Base-by-base conservation (phyloP, 805 yeast genomes). In the Myxozyma monticola region DNA sequence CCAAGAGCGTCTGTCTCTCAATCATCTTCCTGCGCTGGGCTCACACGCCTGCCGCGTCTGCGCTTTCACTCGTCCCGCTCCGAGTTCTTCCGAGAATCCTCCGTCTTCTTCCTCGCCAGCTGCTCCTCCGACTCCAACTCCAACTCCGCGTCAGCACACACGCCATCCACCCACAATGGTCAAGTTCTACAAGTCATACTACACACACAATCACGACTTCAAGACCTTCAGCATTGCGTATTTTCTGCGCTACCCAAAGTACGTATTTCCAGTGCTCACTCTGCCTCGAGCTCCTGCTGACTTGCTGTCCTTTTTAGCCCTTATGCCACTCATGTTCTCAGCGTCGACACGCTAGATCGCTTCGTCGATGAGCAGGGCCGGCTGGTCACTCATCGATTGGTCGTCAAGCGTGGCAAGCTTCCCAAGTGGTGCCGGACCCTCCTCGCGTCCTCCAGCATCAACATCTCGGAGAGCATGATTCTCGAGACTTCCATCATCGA, bases 391-490 rank as follows among this genome's bases (percentile, higher is more conserved):
- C 85, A 91, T 3, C 76, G 91, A 58, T 71, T 90, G 35, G 80
- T 90, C 37, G 78, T 78, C 59, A 91, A 90, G 65, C 72, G 78
- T 3, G 97, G 97, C 1, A 76, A 88, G 58, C 71, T 90, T 33
- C 97, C 97, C 4, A 67, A 72, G 31, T 88, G 93, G 80, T 80
- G 85, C 24, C 78, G 76, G 59, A 91, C 91, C 2, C 78, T 88
- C 47, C 66, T 89, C 52, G 90, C 91, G 1, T 41, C 57, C 18
- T 51, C 56, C 10, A 39, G 42, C 20, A 26, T 49, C 37, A 73
- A 76, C 40, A 79, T 80, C 22, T 74, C 85, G 28, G 83, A 85
- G 47, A 74, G 88, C 10, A 87, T 93, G 91, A 80, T 90, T 36
- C 76, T 90, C 38, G 98, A 90, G 64, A 78, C 80, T 59, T 78